These are phyloP conservation scores for Scalesia atractyloides DNA, from an alignment of 129 eudicot species.

Conservation along the genomic window DNA sequence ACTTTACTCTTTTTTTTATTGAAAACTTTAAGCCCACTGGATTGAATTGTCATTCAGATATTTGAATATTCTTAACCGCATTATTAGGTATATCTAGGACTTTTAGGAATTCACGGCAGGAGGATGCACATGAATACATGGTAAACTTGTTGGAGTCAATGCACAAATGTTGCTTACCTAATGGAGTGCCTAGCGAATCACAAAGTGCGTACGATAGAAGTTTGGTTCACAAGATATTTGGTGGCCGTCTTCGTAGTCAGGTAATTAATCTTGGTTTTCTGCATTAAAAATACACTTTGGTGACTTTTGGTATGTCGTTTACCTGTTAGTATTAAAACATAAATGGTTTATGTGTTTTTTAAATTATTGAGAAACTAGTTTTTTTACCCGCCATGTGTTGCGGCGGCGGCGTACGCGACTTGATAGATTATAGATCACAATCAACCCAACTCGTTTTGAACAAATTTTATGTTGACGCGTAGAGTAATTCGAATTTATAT, in stretches of 20 bases:
- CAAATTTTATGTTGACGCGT: too few species aligned
- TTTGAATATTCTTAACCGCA: constrained; percentile 49
- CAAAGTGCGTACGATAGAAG: constrained; percentile 93
- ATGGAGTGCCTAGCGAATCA: constrained; percentile 90
- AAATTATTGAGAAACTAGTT: neutral
- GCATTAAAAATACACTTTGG: neutral
- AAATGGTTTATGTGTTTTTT: neutral
- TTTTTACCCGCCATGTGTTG: too few species aligned
- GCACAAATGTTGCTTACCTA: constrained; percentile 97
- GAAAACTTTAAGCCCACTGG: neutral
- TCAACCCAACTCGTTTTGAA: too few species aligned
- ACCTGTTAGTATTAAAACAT: neutral
- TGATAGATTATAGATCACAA: too few species aligned
- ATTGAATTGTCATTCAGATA: neutral
- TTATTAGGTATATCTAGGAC: constrained; percentile 79
- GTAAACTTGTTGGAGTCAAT: constrained; percentile 88
- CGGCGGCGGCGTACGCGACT: too few species aligned
- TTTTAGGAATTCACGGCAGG: constrained; percentile 89
- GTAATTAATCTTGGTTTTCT: constrained; percentile 31
- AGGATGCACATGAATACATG: constrained; percentile 99
- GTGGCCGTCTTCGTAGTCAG: constrained; percentile 94
- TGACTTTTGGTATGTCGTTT: neutral
- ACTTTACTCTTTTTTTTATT: neutral
- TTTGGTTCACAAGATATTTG: constrained; percentile 93
- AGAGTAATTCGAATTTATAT: too few species aligned